Base-by-base conservation (phyloP, 2,329 filamentous ascomycete species). In the Fusarium papillatum region DNA sequence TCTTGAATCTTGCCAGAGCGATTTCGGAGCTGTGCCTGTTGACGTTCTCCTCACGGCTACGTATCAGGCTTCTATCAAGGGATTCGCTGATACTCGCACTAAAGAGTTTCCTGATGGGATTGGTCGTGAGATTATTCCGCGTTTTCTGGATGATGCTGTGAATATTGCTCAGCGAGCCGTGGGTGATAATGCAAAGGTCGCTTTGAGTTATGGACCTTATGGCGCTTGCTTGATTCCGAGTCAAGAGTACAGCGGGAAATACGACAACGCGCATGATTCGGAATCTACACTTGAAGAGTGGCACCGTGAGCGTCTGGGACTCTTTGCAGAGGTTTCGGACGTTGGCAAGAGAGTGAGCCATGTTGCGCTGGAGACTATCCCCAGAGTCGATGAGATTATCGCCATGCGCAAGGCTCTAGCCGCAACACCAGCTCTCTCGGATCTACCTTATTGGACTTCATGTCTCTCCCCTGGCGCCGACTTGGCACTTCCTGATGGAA, bases 31-130 rank as follows among this genome's bases (percentile, higher is more conserved):
- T 10, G 88, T 90, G 2, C 91, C 90, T 41, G 89, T 90, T 67
- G 91, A 94, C 79, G 85, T 94, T 34, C 82, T 94, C 24, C 86
- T 93, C 59, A 94, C 91, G 13, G 92, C 92, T 10, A 94, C 93
- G 1, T 94, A 94, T 80, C 92, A 94, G 80, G 84, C 90, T 2
- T 93, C 90, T 0, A 81, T 87, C 10, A 84, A 89, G 14, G 92
- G 89, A 0, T 93, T 94, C 75, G 81, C 82, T 5, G 84, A 83
- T 43, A 92, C 91, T 2, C 85, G 72, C 66, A 87, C 85, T 2
- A 22, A 81, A 0, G 75, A 83, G 3, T 85, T 82, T 57, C 87
- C 88, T 0, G 26, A 83, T 6, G 90, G 89, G 4, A 84, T 91
- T 31, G 71, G 80, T 4, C 76, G 79, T 6, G 70, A 77, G 8